Evolutionary conservation across 768 basidiomycete species (phyloP), one percentile per base, ranked within the genome.

Genomic region (Naganishia friedmannii): DNA sequence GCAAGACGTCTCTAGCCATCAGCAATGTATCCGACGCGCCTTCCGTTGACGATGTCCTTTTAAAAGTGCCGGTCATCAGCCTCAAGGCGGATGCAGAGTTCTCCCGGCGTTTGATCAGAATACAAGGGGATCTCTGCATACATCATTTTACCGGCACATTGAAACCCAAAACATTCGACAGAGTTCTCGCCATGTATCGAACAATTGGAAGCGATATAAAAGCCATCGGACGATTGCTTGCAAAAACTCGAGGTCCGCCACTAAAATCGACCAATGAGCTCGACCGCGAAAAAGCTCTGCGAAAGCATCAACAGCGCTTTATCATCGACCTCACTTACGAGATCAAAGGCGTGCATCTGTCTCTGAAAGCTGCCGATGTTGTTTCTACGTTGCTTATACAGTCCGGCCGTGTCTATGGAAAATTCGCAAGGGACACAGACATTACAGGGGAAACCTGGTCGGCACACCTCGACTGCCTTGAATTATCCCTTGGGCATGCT

Each of bases 401-500:
- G 26, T 63, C 60, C 12, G 60, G 60, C 28, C 60, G 60, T 19
- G 60, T 63, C 21, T 63, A 63, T 26, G 60, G 60, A 6, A 45
- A 63, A 17, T 63, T 63, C 42, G 70, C 23, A n/a, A 31, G 23
- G 60, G 68, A n/a, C 58, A 45, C 70, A 28, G 60, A 63, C 15
- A 29, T 63, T 12, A 63, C 42, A 15, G 60, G 60, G 15, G 60
- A 63, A 15, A 69, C 68, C 13, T 94, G 92, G 91, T 85, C 88
- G 53, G 78, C 92, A 37, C 85, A 84, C 2, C 82, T 93, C 19
- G 86, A 88, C 15, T 89, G 91, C 75, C 83, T 97, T 54, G 88
- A 89, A 0, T 82, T 96, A n/a, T 95, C 92, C 0, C 84, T 97
- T 31, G 90, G 89, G 0, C 88, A 91, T 23, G 60, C 82, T 29